Evolutionary conservation across 192 early-diverging fungal genomes (phyloP), one percentile per base, ranked within the genome.

Genomic region (Gigaspora rosea): DNA sequence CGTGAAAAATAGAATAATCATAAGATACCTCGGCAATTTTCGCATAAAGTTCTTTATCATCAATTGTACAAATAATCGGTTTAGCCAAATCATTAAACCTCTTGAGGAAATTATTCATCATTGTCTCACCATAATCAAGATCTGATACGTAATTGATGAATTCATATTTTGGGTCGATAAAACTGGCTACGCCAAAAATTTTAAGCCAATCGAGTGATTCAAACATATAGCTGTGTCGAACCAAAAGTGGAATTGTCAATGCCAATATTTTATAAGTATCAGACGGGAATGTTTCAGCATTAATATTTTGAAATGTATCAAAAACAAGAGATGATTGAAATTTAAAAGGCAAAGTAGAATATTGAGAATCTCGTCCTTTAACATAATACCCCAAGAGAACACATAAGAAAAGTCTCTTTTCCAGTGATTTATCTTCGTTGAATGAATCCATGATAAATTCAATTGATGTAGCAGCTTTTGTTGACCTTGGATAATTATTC

Each of bases 371-470:
- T 66, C 18, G 35, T 6, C 10, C 41, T n/a, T 47, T 32, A 18
- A 66, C n/a, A 46, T 36, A 46, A 41, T 47, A 47, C 3, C 64
- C 64, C 3, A 66, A 22, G 18, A 66, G 7, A 4, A 47, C 18
- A 18, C 33, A 41, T n/a, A 66, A 66, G n/a, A 66, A 66, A 10
- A 66, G 36, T 48, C 64, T 33, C n/a, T 66, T 66, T 47, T 2
- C 64, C 18, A 7, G 8, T 20, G 18, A 10, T 66, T 4, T 46
- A 47, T 36, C 36, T 20, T 66, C 41, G 8, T 2, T 3, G 0
- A 66, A 2, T 46, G 9, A 41, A 48, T 20, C n/a, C 8, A 20
- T 47, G 16, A 66, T 66, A 20, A 66, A 66, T 46, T 66, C 41
- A 18, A 47, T 32, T 46, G 15, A 47, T 66, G 41, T 46, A 10